Evolutionary conservation across 2,329 filamentous ascomycete species (phyloP).

Genomic region (Sporothrix protearum): DNA sequence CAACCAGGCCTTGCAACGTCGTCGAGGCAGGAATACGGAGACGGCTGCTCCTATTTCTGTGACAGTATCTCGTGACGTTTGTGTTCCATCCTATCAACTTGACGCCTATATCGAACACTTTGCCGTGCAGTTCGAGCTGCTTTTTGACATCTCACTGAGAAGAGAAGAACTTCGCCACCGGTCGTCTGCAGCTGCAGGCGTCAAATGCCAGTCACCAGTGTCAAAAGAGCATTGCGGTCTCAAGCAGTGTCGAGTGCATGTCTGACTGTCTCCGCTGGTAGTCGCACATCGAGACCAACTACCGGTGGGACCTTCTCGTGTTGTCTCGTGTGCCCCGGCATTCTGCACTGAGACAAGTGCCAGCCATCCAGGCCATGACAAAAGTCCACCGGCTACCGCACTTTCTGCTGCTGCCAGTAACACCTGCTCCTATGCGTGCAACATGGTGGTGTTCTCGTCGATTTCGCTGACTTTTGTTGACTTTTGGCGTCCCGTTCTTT

Average conservation of each 20-base stretch:
- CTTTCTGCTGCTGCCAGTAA: background rate
- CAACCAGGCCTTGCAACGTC: background rate
- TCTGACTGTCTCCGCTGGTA: background rate
- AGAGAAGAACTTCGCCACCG: background rate
- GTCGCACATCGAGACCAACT: background rate
- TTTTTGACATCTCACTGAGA: background rate
- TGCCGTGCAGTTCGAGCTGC: background rate
- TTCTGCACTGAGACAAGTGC: background rate
- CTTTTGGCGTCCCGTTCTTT: background rate
- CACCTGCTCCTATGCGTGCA: background rate
- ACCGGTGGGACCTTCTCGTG: background rate
- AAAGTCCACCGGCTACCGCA: background rate
- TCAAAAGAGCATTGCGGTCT: too few relatives aligned
- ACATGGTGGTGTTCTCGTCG: background rate
- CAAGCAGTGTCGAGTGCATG: background rate
- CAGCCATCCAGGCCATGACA: background rate
- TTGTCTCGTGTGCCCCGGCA: background rate
- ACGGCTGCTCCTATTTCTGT: background rate
- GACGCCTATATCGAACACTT: background rate
- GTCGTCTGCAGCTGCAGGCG: background rate
- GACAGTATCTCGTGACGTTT: background rate
- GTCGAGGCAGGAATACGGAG: conserved; percentile 1
- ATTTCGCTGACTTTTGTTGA: conserved; percentile 7
- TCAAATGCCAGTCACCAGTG: background rate
- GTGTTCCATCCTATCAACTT: background rate